phyloP scores from a whole-genome alignment of 2,329 filamentous ascomycete genomes.

The Penicillium janthinellum region DNA sequence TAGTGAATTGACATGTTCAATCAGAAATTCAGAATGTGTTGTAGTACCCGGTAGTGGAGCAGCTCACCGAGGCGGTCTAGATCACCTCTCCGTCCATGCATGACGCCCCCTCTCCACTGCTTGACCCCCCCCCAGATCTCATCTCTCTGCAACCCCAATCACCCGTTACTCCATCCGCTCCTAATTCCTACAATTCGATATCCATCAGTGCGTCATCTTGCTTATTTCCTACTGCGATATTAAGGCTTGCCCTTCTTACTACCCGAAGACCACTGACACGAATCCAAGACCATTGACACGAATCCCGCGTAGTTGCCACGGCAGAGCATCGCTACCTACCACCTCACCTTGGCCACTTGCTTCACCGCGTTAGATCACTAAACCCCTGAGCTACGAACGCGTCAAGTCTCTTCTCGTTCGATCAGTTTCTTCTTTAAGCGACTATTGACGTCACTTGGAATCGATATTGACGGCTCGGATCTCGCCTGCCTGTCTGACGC shows the following conservation, averaged over 20 bases:
- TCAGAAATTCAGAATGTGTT: not conserved
- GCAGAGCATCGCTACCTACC: not conserved
- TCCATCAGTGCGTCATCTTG: not conserved
- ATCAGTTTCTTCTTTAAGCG: constrained; percentile 5
- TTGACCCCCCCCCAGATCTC: constrained; percentile 1
- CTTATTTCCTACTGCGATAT: not conserved
- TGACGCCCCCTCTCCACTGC: constrained; percentile 15
- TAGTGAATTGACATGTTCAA: not conserved
- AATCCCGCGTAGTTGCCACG: not conserved
- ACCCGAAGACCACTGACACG: not conserved
- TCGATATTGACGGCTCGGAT: constrained; percentile 16
- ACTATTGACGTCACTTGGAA: not conserved
- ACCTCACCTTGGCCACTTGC: not conserved
- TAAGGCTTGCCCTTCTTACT: too few relatives aligned
- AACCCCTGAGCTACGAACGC: not conserved
- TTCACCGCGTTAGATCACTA: too few relatives aligned
- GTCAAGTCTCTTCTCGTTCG: not conserved
- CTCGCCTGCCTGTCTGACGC: constrained; percentile 16
- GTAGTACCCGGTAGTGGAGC: constrained; percentile 20
- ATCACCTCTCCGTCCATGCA: constrained; percentile 18
- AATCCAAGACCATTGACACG: not conserved
- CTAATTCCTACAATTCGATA: not conserved
- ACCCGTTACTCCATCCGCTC: not conserved
- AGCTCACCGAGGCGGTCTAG: constrained; percentile 20
- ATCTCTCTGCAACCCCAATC: constrained; percentile 15